Base-by-base conservation (phyloP, 768 basidiomycete genomes). In the Trametes villosa region DNA sequence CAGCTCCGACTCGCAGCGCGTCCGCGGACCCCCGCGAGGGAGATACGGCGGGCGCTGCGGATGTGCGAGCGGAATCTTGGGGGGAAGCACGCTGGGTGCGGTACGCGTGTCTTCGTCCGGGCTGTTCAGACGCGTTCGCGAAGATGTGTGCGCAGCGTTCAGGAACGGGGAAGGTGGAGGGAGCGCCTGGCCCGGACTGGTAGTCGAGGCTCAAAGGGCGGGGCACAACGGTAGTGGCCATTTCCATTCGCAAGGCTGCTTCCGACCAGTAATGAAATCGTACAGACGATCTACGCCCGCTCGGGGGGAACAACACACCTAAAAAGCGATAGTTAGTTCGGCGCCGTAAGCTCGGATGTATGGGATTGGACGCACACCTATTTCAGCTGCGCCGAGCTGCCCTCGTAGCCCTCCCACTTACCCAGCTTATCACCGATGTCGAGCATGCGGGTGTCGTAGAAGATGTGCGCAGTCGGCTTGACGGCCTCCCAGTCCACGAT, bases 381-480 rank as follows among this genome's bases (percentile, higher is more conserved):
- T 30, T 13, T 53, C 3, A 82, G 53, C 61, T 70, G 74, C 50
- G 68, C 64, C 22, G 86, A 88, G 41, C 72, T 67, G 18, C 71
- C 74, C 63, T 83, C 81, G 69, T 89, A 89, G n/a, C 86, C 87
- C 24, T 80, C 77, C 86, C 86, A 89, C 67, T 88, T 90, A 31
- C 77, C 77, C 66, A 90, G 59, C 9, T 67, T 76, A 65, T 89
- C 88, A 7, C 76, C 60, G 17, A 88, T 71, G 55, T 86, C 83
- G 63, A 88, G 59, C 75, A 87, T 71, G 22, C 83, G 77, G 22
- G 87, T 88, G 12, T 74, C 84, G 64, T 89, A 89, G 72, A 88
- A 90, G 6, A 85, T 84, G 68, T 88, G 87, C 30, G 75, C 82
- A 0, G 84, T 88, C 0, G 88, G 89, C 66, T 81, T 83, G 42